Evolutionary conservation across 2,329 filamentous ascomycete species (phyloP).

Genomic region (Mycogone perniciosa): DNA sequence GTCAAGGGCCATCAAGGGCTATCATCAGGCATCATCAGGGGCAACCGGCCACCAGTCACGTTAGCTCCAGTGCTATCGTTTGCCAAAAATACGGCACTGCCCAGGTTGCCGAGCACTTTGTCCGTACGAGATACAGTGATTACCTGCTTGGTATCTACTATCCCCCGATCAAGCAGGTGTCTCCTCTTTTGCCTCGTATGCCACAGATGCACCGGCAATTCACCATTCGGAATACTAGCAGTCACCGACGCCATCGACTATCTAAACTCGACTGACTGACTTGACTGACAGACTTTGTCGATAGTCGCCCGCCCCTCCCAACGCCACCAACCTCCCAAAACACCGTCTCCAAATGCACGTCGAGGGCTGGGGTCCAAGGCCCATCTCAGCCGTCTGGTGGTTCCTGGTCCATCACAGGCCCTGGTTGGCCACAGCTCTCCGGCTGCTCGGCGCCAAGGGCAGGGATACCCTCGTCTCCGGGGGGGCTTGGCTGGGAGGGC

Average conservation of each 20-base stretch:
- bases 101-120: too few species aligned
- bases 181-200: too few species aligned
- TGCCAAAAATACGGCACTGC: background rate
- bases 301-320: background rate
- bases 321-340: background rate
- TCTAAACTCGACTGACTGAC: background rate
- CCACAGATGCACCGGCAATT: too few species aligned
- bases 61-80: conserved; percentile 1
- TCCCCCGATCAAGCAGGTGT: too few species aligned
- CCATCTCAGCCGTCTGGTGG: conserved; percentile 1
- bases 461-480: background rate
- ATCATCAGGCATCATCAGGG: conserved; percentile 5
- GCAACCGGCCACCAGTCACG: conserved; percentile 10
- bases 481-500: conserved; percentile 1
- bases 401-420: conserved; percentile 2
- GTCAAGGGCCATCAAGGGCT: too few species aligned
- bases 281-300: background rate
- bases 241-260: background rate
- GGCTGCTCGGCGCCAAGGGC: background rate
- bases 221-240: background rate
- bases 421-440: conserved; percentile 13
- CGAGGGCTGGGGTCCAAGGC: background rate
- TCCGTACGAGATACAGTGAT: too few species aligned
- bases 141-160: too few species aligned
- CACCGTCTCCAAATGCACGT: background rate